Evolutionary conservation across 805 yeast species (phyloP), one percentile per base, ranked within the genome.

Genomic region (Kuraishia borneana): DNA sequence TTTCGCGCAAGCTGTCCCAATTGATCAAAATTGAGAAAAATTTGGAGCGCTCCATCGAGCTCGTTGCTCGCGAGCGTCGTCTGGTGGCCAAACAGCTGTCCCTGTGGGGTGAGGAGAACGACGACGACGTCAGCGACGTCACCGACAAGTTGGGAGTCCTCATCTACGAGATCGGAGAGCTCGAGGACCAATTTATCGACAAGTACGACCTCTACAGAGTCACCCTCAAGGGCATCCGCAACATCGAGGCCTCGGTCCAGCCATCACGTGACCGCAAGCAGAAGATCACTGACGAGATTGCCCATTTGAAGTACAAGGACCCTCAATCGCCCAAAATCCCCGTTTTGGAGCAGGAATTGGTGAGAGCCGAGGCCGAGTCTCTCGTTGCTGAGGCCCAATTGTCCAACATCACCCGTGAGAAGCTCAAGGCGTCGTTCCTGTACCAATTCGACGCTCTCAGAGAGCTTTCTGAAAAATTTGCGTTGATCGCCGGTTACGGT

Each of bases 371-470:
- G 63, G 94, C 94, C 36, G 94, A 84, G 62, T 78, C 87, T 34
- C 67, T 83, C 43, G 94, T 84, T 47, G 95, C 94, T 33, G 94
- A 83, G 63, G 94, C 94, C 21, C 95, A 84, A 65, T 68, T 84
- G 48, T 80, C 89, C 26, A 83, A 83, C 61, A 83, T 83, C 53
- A 83, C 95, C 44, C 71, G 95, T 63, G 87, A 83, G 54, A 81
- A 82, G 61, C 70, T 84, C 54, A 80, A 83, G 65, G 81, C 83
- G 45, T 84, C 94, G 29, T 83, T 73, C 68, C 71, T 77, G 60
- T 80, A 81, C 58, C 88, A 81, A 58, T 83, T 84, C 54, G 94
- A 83, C 56, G 80, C 94, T 28, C 67, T 81, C 44, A 76, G 87
- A 61, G 94, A 83, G 61, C 79, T 76, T 53, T 77, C 94, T 42